These are phyloP conservation scores for Penicillium sp. DNA, from an alignment of 2,329 filamentous ascomycete genomes.

Conservation along the genomic window DNA sequence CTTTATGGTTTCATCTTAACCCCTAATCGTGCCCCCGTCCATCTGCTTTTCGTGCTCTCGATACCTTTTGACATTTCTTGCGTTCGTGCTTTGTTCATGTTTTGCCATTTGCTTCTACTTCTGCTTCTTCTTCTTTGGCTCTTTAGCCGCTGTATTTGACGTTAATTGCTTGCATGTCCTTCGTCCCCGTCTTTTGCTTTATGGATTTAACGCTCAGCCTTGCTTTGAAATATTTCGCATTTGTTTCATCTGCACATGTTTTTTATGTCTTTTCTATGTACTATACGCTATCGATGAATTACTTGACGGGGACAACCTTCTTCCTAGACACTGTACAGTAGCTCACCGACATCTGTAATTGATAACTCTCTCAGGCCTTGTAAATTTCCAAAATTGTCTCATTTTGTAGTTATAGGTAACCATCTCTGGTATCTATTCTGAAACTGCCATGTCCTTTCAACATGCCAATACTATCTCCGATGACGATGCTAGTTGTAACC, in stretches of 20 bases:
- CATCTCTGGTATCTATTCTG: neutral
- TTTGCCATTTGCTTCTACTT: constrained; percentile 15
- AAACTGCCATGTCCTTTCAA: neutral
- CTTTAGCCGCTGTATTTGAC: constrained; percentile 23
- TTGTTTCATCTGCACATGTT: constrained; percentile 30
- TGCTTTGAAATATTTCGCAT: constrained; percentile 17
- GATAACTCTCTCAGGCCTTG: neutral
- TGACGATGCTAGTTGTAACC: neutral
- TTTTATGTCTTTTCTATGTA: constrained; percentile 38
- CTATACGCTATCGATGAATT: constrained; percentile 40
- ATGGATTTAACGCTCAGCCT: constrained; percentile 22
- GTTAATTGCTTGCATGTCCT: constrained; percentile 30
- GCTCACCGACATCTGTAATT: neutral
- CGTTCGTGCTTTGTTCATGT: constrained; percentile 18
- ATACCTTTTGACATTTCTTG: constrained; percentile 33
- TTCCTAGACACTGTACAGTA: neutral
- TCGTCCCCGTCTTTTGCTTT: constrained; percentile 24
- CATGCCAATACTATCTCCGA: neutral
- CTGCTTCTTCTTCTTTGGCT: constrained; percentile 24
- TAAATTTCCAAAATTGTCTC: neutral
- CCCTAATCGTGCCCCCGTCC: constrained; percentile 37
- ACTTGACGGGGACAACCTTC: constrained; percentile 29
- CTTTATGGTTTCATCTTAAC: constrained; percentile 30
- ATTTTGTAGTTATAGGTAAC: neutral
- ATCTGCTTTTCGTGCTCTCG: constrained; percentile 31